Conservation (phyloP, 2,329 filamentous ascomycete species). For the Aureobasidium melanogenum region DNA sequence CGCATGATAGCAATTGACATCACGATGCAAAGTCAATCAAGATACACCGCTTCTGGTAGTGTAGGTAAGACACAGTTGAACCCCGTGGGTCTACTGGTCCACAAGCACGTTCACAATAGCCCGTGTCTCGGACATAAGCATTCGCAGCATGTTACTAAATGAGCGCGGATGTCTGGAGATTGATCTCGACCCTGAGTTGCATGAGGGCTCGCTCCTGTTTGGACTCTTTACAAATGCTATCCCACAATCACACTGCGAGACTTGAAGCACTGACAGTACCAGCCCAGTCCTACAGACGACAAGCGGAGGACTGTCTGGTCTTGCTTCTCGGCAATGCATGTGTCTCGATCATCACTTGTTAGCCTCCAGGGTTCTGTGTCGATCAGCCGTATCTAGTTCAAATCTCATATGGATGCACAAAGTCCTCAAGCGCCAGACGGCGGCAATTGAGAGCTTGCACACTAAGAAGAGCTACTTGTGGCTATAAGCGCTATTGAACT, state of each 20-base stretch:
- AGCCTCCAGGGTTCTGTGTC: neutral
- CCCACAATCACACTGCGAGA: neutral
- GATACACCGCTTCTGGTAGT: neutral
- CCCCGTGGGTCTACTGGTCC: neutral
- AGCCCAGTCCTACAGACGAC: neutral
- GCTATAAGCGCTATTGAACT: neutral
- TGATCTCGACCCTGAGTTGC: neutral
- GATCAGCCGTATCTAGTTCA: neutral
- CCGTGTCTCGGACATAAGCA: neutral
- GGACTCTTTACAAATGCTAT: neutral
- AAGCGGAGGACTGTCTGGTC: neutral
- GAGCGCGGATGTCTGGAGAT: neutral
- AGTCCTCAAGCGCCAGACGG: neutral
- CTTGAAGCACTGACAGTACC: neutral
- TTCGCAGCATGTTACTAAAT: neutral
- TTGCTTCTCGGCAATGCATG: neutral
- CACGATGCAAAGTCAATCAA: neutral
- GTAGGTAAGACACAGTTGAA: neutral
- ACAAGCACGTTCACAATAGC: neutral
- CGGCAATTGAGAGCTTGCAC: neutral
- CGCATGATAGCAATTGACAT: neutral
- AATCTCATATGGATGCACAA: neutral
- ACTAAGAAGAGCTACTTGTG: neutral
- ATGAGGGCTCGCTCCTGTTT: neutral
- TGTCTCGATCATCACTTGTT: neutral